Percentiles rank a stretch among this genome's conserved stretches.
Conservation (phyloP, 495 filamentous ascomycete species). For the Aspergillus incahuasiensis region DNA sequence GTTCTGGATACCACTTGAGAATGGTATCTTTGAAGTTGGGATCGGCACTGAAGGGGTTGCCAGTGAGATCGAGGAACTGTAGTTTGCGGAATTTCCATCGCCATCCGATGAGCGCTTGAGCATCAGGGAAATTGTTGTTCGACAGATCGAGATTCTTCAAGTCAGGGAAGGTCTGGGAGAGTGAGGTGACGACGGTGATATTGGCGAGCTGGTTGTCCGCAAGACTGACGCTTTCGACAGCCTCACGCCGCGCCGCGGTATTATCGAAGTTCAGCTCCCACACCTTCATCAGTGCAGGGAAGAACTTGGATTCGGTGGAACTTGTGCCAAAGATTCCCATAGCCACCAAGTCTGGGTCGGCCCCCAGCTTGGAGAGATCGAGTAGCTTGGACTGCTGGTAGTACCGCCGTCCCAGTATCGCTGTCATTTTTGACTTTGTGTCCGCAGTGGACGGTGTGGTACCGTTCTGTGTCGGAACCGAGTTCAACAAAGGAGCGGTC, state of each 20-base stretch:
- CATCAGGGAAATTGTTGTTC: conserved; percentile 64
- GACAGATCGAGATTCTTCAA: conserved; percentile 82
- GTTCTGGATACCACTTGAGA: conserved; percentile 72
- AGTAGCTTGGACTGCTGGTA: conserved; percentile 64
- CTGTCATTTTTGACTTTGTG: conserved; percentile 41
- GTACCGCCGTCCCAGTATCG: conserved; percentile 71
- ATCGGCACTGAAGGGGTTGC: conserved; percentile 65
- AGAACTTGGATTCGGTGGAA: conserved; percentile 77
- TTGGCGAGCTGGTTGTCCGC: conserved; percentile 70
- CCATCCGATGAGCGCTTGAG: conserved; percentile 60
- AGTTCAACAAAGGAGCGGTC: conserved; percentile 21
- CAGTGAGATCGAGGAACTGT: conserved; percentile 71
- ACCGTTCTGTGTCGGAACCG: conserved; percentile 20
- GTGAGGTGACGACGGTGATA: conserved; percentile 60
- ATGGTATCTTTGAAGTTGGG: conserved; percentile 65
- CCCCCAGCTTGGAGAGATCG: conserved; percentile 68
- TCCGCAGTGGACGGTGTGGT: conserved; percentile 37
- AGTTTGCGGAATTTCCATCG: conserved; percentile 69
- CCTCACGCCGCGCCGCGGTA: conserved; percentile 60
- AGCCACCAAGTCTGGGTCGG: conserved; percentile 59
- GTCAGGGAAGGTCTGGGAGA: conserved; percentile 73
- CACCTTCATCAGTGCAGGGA: conserved; percentile 81
- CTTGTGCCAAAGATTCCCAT: conserved; percentile 72
- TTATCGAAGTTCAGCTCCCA: conserved; percentile 67
- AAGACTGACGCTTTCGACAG: conserved; percentile 71